Evolutionary conservation across 1,139 yeast genomes (phyloP), one percentile per base, ranked within the genome.

Genomic region (Groenewaldozyma sp.): DNA sequence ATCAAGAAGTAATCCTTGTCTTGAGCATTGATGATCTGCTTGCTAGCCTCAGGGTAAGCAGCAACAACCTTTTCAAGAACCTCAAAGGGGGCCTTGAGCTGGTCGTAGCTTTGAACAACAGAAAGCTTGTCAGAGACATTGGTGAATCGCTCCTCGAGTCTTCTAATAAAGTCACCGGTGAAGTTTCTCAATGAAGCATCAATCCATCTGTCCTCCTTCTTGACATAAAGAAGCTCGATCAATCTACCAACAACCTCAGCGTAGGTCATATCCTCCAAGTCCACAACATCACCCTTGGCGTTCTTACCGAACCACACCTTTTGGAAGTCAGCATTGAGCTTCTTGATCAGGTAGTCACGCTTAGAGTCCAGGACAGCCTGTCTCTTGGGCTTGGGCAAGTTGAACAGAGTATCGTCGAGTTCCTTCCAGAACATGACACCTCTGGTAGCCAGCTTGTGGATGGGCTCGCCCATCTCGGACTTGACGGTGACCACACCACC

Each of bases 381-480:
- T 50, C 93, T 68, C 68, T 91, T 91, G 64, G 77, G 76, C 71
- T 88, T 87, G 59, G 98, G 96, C 62, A 87, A 73, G 56, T 76
- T 73, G 73, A 91, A 91, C 53, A 91, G 77, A 37, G 95, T 84
- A 53, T 86, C 93, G 64, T 91, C 99, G 68, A 91, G 72, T 66
- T 91, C 97, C 36, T 59, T 60, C 99, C 99, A 91, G 61, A 91
- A 77, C 65, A 84, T 63, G 47, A 91, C 97, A 72, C 96, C 97
- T 64, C 98, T 82, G 43, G 99, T 91, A 31, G 98, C 98, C 56
- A 91, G 76, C 71, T 91, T 91, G 68, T 91, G 99, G 59, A 91
- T 91, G 58, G 98, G 98, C 70, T 91, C 98, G 62, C 99, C 98
- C 97, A 91, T 91, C 72, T 91, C 99, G 24, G 97, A 88, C 61